Percentiles rank a stretch among this genome's conserved stretches.
Conservation (phyloP, 768 basidiomycete species). For the Lepiota subincarnata region DNA sequence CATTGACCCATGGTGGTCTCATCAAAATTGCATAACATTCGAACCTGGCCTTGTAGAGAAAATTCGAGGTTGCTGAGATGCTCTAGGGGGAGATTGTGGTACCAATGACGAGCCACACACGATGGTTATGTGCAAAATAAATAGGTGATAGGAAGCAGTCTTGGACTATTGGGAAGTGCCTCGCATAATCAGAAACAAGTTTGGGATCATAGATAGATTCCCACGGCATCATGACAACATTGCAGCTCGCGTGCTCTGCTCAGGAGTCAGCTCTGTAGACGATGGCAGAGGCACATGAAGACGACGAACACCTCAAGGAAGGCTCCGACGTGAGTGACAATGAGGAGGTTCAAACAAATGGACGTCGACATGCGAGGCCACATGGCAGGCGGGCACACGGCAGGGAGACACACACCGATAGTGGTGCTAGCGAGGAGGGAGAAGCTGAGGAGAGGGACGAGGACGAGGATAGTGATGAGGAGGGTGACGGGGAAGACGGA, state of each 20-base stretch:
- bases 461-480: conserved; percentile 23
- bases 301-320: conserved; percentile 4
- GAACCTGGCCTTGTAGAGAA: no score
- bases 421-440: conserved; percentile 8
- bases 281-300: conserved; percentile 1
- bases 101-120: no score
- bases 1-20: no score
- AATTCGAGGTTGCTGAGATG: no score
- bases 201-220: not conserved
- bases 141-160: no score
- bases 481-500: conserved; percentile 20
- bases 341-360: conserved; percentile 10
- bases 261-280: conserved; percentile 8
- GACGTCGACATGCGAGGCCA: not conserved
- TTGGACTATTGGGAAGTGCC: no score
- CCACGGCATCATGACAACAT: conserved; percentile 5
- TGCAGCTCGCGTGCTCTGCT: not conserved
- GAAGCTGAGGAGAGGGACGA: conserved; percentile 23
- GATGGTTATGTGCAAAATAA: no score
- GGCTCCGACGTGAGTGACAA: conserved; percentile 14
- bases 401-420: not conserved
- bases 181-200: no score
- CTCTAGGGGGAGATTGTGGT: no score
- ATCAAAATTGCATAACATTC: no score
- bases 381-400: not conserved